phyloP scores from a whole-genome alignment of 2,329 filamentous ascomycete genomes.

The Apiospora koreana region DNA sequence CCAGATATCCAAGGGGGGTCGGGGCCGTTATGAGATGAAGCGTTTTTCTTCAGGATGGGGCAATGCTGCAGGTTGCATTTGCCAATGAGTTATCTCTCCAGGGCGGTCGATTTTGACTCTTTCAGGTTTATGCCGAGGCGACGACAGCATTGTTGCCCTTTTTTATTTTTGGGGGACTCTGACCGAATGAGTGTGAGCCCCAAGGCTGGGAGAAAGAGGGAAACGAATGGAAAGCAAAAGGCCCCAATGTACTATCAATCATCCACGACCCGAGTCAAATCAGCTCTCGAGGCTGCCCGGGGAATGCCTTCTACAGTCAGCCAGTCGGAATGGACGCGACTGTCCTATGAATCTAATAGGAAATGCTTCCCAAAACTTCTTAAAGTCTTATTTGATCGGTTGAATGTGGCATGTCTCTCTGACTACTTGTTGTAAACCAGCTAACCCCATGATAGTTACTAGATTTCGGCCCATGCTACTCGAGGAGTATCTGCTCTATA shows the following conservation, averaged over 20 bases:
- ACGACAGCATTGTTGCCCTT: slow-evolving; percentile 2
- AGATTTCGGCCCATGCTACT: not conserved
- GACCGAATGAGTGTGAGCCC: not conserved
- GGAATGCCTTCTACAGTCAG: not conserved
- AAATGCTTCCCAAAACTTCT: slow-evolving; percentile 17
- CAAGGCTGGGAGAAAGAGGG: not conserved
- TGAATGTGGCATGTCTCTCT: slow-evolving; percentile 14
- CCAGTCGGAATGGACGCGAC: not conserved
- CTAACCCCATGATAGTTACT: not conserved
- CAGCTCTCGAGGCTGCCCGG: not conserved
- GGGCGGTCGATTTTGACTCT: slow-evolving; percentile 6
- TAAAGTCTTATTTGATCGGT: slow-evolving; percentile 23
- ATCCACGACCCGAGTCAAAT: not conserved
- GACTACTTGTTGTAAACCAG: not conserved
- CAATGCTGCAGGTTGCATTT: not conserved
- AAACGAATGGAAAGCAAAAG: not conserved
- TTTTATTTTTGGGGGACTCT: not conserved
- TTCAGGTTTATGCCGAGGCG: not conserved
- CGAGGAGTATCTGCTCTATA: not conserved
- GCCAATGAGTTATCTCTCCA: not conserved
- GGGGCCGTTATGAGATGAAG: slow-evolving; percentile 6
- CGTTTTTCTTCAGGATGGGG: slow-evolving; percentile 8
- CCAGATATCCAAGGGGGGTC: not conserved
- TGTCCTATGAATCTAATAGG: not conserved
- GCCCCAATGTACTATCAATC: slow-evolving; percentile 1